A percentile compares a stretch with the other conserved stretches of the same genome.
phyloP scores from a whole-genome alignment of 1,284 basidiomycete genomes.

The Kwoniella shivajii region DNA sequence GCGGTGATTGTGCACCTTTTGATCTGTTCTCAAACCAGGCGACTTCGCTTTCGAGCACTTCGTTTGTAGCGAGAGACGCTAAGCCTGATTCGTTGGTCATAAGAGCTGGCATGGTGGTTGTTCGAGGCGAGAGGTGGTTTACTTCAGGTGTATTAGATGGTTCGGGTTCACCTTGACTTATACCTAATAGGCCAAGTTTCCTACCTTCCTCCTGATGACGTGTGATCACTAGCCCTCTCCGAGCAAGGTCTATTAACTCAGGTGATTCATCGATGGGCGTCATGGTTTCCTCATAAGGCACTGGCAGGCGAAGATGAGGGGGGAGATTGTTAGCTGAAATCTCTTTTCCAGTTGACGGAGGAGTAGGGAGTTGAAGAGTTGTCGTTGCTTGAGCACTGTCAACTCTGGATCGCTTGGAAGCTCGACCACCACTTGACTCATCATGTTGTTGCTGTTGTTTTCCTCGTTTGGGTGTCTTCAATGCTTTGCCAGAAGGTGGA shows the following conservation, averaged over 20 bases:
- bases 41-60: slow-evolving; percentile 43
- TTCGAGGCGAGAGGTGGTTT: slow-evolving; percentile 27
- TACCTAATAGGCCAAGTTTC: slow-evolving; percentile 39
- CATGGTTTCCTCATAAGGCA: slow-evolving; percentile 14
- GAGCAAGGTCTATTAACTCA: slow-evolving; percentile 5
- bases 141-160: slow-evolving; percentile 18
- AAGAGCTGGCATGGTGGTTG: slow-evolving; percentile 32
- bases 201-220: slow-evolving; percentile 40
- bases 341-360: slow-evolving; percentile 28
- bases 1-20: slow-evolving; percentile 11
- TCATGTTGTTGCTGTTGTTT: slow-evolving; percentile 18
- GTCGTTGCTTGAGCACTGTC: slow-evolving; percentile 13
- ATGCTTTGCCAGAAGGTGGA: slow-evolving; percentile 12
- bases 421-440: slow-evolving; percentile 11
- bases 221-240: slow-evolving; percentile 38
- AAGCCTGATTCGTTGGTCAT: slow-evolving; percentile 33
- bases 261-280: slow-evolving; percentile 19
- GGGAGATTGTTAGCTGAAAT: slow-evolving; percentile 11
- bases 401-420: slow-evolving; percentile 21
- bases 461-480: slow-evolving; percentile 30
- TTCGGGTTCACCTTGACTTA: slow-evolving; percentile 32
- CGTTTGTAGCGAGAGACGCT: slow-evolving; percentile 32
- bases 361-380: slow-evolving; percentile 25
- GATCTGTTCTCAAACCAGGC: slow-evolving; percentile 34
- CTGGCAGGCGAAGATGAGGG: slow-evolving; percentile 11